Base-by-base conservation (phyloP, 352 stramenopile genomes). In the Phytopythium boreale region DNA sequence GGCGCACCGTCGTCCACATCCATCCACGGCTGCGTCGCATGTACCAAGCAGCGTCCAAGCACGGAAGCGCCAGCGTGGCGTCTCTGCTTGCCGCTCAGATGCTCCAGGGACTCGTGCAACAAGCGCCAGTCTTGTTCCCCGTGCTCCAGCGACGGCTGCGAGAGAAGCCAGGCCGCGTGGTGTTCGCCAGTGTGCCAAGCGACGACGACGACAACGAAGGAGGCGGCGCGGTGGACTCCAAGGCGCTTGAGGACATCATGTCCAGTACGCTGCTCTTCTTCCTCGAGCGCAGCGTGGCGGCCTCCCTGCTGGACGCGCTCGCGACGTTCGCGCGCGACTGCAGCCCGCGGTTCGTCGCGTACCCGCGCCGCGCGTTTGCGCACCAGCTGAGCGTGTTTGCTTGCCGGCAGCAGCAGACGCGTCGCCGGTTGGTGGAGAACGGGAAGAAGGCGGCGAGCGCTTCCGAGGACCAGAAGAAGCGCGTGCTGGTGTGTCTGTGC, bases 221-320 rank as follows among this genome's bases (percentile, higher is more conserved):
- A 17, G 20, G 29, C 19, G 51, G 29, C 11, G 68, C n/a, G n/a
- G n/a, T n/a, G n/a, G n/a, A 64, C 26, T 66, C 52, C 17, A 65
- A 70, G 0, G 39, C 64, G 34, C 61, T 87, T 20, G 58, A 70
- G 6, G 56, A 74, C 20, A 60, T 80, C 15, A 41, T 82, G 31
- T 59, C 58, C 15, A 47, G 43, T 9, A 74, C 76, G 59, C 59
- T 90, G 59, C 56, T 88, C 36, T 84, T 84, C 65, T 87, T 90
- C 53, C 44, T 89, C 4, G 66, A 75, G 26, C 67, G 47, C 17
- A 56, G 63, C 4, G 68, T 77, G 9, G 56, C 44, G 1, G 63
- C 84, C 37, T 47, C 71, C 24, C 44, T 56, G 20, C 68, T 82
- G 9, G 61, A 84, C n/a, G 60, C 70, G 0, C 22, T 84, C 29